phyloP scores from a whole-genome alignment of 2,329 filamentous ascomycete genomes.

The Apiospora malaysiana region DNA sequence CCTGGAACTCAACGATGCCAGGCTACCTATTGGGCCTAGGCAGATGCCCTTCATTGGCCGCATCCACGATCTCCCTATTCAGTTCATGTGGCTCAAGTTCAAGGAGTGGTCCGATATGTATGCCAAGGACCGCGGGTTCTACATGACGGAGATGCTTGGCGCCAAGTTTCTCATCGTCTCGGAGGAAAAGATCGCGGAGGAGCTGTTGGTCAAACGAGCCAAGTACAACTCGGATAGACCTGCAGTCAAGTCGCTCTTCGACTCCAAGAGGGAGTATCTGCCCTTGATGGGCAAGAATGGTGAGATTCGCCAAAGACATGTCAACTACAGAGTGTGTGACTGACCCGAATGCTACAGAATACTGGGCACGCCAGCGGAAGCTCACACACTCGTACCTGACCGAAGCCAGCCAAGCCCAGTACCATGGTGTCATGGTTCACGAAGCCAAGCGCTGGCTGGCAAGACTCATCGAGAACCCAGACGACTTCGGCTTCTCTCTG shows the following conservation, averaged over 20 bases:
- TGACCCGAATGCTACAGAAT: constrained; percentile 42
- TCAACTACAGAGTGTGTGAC: neutral
- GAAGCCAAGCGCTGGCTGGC: constrained; percentile 60
- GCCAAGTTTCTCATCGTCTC: constrained; percentile 50
- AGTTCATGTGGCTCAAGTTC: constrained; percentile 61
- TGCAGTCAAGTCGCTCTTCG: constrained; percentile 55
- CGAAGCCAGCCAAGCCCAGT: constrained; percentile 41
- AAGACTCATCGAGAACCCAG: constrained; percentile 54
- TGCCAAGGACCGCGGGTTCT: constrained; percentile 40
- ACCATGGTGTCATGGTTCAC: constrained; percentile 51
- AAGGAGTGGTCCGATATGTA: constrained; percentile 44
- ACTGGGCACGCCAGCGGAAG: constrained; percentile 60
- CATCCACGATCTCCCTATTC: constrained; percentile 53
- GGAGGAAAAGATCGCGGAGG: constrained; percentile 58
- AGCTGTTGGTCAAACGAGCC: constrained; percentile 56
- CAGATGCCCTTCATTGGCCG: constrained; percentile 43
- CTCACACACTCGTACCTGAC: constrained; percentile 58
- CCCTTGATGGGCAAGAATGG: constrained; percentile 62
- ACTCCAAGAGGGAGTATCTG: constrained; percentile 61
- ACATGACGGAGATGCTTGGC: constrained; percentile 42
- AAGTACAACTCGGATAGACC: constrained; percentile 57
- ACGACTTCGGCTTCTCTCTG: constrained; percentile 55
- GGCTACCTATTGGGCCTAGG: constrained; percentile 39
- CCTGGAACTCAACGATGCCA: constrained; percentile 39
- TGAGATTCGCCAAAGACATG: constrained; percentile 38